These are phyloP conservation scores for Botrytis pseudocinerea DNA, from an alignment of 2,329 filamentous ascomycete species.

Conservation along the genomic window DNA sequence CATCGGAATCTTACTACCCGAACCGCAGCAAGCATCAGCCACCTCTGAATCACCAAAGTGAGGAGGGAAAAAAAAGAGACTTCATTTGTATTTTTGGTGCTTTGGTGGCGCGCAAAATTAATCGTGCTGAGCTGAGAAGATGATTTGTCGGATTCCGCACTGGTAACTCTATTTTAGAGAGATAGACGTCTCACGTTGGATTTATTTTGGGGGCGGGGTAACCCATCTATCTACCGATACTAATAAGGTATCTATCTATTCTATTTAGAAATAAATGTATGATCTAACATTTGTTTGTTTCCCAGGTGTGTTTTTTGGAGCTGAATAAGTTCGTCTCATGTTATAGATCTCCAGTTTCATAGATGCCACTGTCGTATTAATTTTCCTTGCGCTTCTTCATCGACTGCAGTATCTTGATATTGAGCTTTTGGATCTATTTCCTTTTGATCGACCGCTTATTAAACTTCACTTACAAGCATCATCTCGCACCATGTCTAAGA, in stretches of 20 bases:
- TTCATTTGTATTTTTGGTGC: neutral
- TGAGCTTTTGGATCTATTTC: neutral
- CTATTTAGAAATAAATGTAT: neutral
- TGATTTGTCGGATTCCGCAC: neutral
- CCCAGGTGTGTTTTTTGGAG: neutral
- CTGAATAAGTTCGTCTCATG: neutral
- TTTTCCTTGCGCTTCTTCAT: neutral
- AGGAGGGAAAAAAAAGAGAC: neutral
- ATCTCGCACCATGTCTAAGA: slow-evolving; percentile 35
- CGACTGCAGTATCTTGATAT: neutral
- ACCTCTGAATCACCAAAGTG: neutral
- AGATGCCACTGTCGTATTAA: neutral
- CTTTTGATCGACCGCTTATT: neutral
- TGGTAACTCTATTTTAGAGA: neutral
- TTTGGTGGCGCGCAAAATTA: neutral
- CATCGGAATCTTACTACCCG: neutral
- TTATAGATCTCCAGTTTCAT: neutral
- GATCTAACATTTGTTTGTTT: slow-evolving; percentile 8
- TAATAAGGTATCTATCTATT: neutral
- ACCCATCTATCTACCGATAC: neutral
- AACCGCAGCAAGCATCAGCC: neutral
- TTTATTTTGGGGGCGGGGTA: slow-evolving; percentile 1
- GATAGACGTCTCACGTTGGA: neutral
- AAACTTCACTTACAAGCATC: neutral
- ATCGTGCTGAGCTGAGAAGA: neutral